Percentiles rank a stretch among this genome's conserved stretches.
Evolutionary conservation across 192 early-diverging fungal species (phyloP).

Genomic region (Chytriomyces sp.): DNA sequence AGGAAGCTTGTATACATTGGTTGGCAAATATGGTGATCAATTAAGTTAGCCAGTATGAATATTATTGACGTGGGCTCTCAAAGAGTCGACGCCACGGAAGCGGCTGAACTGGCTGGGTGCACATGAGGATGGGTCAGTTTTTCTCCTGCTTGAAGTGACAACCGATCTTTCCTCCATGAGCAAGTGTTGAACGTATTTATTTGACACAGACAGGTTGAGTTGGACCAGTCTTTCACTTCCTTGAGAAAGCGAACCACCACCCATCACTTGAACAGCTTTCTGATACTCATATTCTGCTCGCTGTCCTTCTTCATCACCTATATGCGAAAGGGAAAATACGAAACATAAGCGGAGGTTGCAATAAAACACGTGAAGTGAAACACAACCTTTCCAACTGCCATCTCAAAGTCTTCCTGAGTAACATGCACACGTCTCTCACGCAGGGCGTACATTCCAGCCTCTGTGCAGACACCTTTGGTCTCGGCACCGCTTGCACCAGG

Average conservation of each 20-base stretch:
- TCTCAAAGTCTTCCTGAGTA: conserved; percentile 99
- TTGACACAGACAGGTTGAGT: no score
- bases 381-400: conserved; percentile 91
- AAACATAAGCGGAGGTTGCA: background rate
- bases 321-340: background rate
- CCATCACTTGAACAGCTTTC: conserved; percentile 95
- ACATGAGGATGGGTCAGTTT: no score
- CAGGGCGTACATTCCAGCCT: conserved; percentile 97
- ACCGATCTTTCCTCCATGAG: no score
- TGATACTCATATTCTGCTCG: conserved; percentile 93
- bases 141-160: no score
- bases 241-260: background rate
- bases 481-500: conserved; percentile 98
- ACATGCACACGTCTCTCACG: conserved; percentile 98
- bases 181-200: no score
- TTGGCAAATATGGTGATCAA: no score
- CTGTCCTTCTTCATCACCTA: conserved; percentile 97
- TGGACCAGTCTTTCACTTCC: no score
- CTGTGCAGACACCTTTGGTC: conserved; percentile 98
- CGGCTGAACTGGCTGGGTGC: no score
- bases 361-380: background rate
- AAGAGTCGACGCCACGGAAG: no score
- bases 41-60: no score
- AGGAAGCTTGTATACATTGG: no score
- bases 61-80: no score